Conservation (phyloP, 345 rosid genomes). For the Gynandropsis gynandra region DNA sequence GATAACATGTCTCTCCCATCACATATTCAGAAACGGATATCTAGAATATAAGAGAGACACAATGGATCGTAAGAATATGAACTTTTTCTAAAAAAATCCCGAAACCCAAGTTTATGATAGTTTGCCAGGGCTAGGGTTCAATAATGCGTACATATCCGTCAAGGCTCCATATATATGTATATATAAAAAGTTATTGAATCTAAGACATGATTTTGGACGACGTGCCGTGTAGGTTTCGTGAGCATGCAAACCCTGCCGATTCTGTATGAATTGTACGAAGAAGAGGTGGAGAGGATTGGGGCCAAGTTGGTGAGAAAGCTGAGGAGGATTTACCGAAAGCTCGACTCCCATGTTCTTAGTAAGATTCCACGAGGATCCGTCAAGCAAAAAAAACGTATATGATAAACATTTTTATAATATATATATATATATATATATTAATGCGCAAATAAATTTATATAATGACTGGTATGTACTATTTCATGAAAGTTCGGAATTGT, state of each 20-base stretch:
- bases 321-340: constrained; percentile 37
- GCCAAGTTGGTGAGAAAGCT: constrained; percentile 26
- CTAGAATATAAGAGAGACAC: no score
- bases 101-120: no score
- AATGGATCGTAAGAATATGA: no score
- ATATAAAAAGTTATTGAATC: no score
- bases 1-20: no score
- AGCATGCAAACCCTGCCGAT: constrained; percentile 57
- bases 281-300: constrained; percentile 47
- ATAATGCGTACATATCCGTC: no score
- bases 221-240: constrained; percentile 35
- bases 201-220: not conserved
- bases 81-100: no score
- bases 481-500: no score
- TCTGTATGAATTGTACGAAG: constrained; percentile 53
- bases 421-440: not conserved
- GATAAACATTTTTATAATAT: constrained; percentile 8
- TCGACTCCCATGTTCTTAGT: constrained; percentile 54
- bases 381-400: constrained; percentile 47
- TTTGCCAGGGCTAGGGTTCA: no score
- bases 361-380: constrained; percentile 78
- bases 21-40: no score
- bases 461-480: no score
- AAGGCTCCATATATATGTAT: no score
- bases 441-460: not conserved